Percentiles rank a stretch among this genome's conserved stretches.
Evolutionary conservation across 345 rosid species (phyloP).

Genomic region (Eucalyptus curtisii): DNA sequence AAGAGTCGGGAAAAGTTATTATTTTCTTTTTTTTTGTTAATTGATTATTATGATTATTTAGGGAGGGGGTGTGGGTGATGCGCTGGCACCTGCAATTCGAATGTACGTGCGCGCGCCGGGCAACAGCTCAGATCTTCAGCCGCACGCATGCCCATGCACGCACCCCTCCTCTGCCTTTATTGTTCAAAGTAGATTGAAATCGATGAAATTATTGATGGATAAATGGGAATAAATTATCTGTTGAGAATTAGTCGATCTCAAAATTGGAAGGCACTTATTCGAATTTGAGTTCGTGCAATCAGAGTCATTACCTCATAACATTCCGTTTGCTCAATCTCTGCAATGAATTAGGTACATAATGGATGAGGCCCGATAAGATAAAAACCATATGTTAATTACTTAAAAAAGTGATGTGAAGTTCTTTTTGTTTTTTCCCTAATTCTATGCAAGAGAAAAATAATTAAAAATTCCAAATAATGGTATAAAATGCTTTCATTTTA

Average conservation of each 20-base stretch:
- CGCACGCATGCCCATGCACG: neutral
- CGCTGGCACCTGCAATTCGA: neutral
- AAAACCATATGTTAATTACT: neutral
- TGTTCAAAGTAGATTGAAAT: neutral
- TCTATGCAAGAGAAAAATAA: neutral
- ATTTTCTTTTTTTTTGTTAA: neutral
- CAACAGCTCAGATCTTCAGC: neutral
- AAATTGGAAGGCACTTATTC: neutral
- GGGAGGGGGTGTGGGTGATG: neutral
- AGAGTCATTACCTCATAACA: neutral
- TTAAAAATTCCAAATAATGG: neutral
- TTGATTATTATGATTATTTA: neutral
- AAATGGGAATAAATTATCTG: neutral
- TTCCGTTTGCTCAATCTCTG: rapidly evolving
- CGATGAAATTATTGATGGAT: neutral
- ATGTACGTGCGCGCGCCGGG: neutral
- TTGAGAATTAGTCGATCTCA: neutral
- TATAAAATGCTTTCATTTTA: no score
- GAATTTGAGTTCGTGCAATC: rapidly evolving
- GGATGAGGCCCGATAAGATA: neutral
- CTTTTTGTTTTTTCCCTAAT: no score
- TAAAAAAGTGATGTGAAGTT: neutral
- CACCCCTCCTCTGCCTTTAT: no score
- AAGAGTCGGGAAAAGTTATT: neutral
- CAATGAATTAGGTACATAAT: neutral